phyloP scores from a whole-genome alignment of 345 rosid species.

The Hibiscus mutabilis region DNA sequence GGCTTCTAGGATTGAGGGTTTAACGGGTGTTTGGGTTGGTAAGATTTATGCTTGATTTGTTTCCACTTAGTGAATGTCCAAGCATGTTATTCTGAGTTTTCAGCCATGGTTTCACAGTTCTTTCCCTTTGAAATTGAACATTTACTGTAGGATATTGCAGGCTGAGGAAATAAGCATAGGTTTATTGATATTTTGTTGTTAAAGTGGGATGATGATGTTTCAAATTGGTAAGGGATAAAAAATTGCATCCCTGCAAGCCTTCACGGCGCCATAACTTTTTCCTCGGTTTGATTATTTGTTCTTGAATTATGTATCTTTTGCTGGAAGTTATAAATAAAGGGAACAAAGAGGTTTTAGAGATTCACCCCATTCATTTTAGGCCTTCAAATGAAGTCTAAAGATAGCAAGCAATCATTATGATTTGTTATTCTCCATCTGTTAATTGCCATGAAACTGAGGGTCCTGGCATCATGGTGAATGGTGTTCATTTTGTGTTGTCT shows the following conservation, averaged over 20 bases:
- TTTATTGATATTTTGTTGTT: not conserved
- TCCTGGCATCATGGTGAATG: not conserved
- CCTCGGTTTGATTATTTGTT: too few species aligned
- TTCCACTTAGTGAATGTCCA: not conserved
- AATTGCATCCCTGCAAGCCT: slow-evolving; percentile 11
- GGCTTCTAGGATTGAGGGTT: slow-evolving; percentile 66
- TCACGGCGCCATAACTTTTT: too few species aligned
- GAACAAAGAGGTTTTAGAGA: not conserved
- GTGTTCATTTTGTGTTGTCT: not conserved
- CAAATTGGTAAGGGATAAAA: not conserved
- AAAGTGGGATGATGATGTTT: not conserved
- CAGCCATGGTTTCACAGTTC: not conserved
- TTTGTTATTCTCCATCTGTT: not conserved
- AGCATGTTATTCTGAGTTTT: not conserved
- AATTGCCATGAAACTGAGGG: not conserved
- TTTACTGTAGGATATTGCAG: not conserved
- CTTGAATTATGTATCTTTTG: too few species aligned
- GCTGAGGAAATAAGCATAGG: slow-evolving; percentile 12
- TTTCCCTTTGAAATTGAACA: not conserved
- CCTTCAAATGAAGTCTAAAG: not conserved
- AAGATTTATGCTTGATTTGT: slow-evolving; percentile 16
- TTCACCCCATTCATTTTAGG: not conserved
- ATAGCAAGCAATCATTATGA: not conserved
- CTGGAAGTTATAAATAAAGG: not conserved
- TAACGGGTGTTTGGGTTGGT: slow-evolving; percentile 95